Base-by-base conservation (phyloP, 495 filamentous ascomycete genomes). In the Astrocystis sublimbata region DNA sequence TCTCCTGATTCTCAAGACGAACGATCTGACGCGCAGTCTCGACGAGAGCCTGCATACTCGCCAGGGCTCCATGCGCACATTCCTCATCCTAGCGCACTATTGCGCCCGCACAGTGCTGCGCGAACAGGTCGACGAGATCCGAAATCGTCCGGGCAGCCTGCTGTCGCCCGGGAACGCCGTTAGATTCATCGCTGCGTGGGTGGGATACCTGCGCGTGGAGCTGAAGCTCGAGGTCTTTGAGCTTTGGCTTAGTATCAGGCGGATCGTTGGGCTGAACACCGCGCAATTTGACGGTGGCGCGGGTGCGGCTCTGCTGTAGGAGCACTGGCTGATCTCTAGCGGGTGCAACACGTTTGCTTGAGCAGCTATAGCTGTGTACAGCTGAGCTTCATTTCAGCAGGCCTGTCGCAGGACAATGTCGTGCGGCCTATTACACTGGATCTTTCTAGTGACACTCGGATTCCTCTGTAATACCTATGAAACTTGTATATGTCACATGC, bases 1-100 rank as follows among this genome's bases (percentile, higher is more conserved):
- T 40, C 82, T 99, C 15, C 79, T 99, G 5, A 97, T 99, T 66
- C 82, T 99, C 55, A 99, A 99, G 77, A 99, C 96, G 1, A 99
- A 99, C 72, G 96, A 99, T 74, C 78, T 99, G 41, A 99, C 94
- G 28, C 87, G 96, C 62, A 93, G 89, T 63, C 83, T 99, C 30
- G 96, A 99, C 67, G 96, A 98, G 75, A 92, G 88, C 74, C 81
- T 99, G 13, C 91, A 97, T 58, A 98, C 94, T 19, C 82, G 88
- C 10, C 88, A 92, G 67, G 96, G 94, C 0, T 92, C 93, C 2
- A 85, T 92, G 64, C 85, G 93, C 21, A 90, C 88, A 10, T 99
- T 98, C 72, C 78, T 98, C 59, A 99, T 99, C 61, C 84, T 99
- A 10, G 96, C 96, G 7, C 83, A 89, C 36, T 99, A 98, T 75